Percentiles rank a stretch among this genome's conserved stretches.
phyloP scores from a whole-genome alignment of 768 basidiomycete species.

The Pleurotus ostreatus region DNA sequence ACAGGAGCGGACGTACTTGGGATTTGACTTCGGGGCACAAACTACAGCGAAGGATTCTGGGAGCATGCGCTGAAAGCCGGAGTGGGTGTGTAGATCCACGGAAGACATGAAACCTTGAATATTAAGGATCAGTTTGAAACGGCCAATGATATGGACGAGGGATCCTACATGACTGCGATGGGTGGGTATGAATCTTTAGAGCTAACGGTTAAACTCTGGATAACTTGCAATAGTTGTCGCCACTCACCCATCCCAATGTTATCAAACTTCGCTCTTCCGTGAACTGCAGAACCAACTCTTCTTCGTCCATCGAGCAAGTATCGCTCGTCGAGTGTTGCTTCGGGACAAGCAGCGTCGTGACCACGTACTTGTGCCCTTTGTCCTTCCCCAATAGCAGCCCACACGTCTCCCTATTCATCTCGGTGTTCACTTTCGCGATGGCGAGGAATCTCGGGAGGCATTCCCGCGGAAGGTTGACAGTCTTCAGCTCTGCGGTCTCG shows the following conservation, averaged over 20 bases:
- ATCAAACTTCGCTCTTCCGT: slow-evolving; percentile 78
- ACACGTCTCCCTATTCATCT: slow-evolving; percentile 80
- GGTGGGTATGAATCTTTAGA: slow-evolving; percentile 85
- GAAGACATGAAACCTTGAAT: slow-evolving; percentile 85
- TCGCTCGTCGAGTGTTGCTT: slow-evolving; percentile 85
- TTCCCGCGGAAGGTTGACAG: slow-evolving; percentile 65
- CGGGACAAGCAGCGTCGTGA: slow-evolving; percentile 85
- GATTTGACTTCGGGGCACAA: slow-evolving; percentile 76
- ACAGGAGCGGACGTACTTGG: slow-evolving; percentile 49
- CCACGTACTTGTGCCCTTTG: slow-evolving; percentile 55
- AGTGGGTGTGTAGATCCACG: slow-evolving; percentile 88
- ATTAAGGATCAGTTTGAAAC: slow-evolving; percentile 5
- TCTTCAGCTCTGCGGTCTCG: slow-evolving; percentile 44
- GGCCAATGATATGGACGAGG: background rate
- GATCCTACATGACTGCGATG: slow-evolving; percentile 76
- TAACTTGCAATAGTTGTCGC: slow-evolving; percentile 7
- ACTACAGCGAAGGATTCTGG: slow-evolving; percentile 93
- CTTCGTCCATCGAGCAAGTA: slow-evolving; percentile 91
- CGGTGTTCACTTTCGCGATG: slow-evolving; percentile 77
- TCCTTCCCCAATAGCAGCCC: slow-evolving; percentile 77
- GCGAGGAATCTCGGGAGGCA: slow-evolving; percentile 73
- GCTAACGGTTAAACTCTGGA: background rate
- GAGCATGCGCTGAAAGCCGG: slow-evolving; percentile 84
- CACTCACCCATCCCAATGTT: slow-evolving; percentile 86
- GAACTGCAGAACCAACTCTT: slow-evolving; percentile 82